Conservation (phyloP, 2,329 filamentous ascomycete species). For the Tolypocladium sp. region DNA sequence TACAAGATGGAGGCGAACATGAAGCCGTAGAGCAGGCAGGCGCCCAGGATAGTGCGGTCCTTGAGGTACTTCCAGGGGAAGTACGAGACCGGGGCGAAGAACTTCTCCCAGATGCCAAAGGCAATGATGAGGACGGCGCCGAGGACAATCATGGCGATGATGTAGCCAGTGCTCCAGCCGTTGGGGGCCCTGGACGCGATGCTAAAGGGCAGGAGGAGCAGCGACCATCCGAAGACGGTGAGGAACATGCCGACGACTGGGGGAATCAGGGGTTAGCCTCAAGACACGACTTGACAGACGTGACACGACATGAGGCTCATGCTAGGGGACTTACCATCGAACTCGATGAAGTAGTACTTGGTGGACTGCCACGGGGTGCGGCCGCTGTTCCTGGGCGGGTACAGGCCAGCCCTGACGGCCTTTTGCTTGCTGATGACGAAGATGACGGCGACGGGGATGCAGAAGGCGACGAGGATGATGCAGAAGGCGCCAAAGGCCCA, state of each 20-base stretch:
- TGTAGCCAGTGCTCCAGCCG: slow-evolving; percentile 31
- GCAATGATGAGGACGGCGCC: slow-evolving; percentile 36
- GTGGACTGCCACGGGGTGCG: slow-evolving; percentile 38
- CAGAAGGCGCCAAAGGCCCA: slow-evolving; percentile 53
- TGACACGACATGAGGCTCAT: no score
- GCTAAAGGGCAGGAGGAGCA: slow-evolving; percentile 44
- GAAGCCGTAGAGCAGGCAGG: slow-evolving; percentile 28
- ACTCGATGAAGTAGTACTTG: slow-evolving; percentile 45
- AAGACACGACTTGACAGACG: background rate
- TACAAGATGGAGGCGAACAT: slow-evolving; percentile 33
- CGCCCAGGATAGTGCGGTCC: slow-evolving; percentile 38
- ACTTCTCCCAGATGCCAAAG: slow-evolving; percentile 50
- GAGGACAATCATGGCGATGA: slow-evolving; percentile 39
- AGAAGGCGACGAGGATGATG: slow-evolving; percentile 48
- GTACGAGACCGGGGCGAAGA: slow-evolving; percentile 45
- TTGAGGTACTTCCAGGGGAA: slow-evolving; percentile 43
- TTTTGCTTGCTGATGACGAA: slow-evolving; percentile 31
- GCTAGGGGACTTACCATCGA: slow-evolving; percentile 36
- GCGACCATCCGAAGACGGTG: slow-evolving; percentile 38
- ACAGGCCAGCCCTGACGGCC: slow-evolving; percentile 37
- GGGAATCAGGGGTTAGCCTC: background rate
- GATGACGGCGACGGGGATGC: slow-evolving; percentile 23
- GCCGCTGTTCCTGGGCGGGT: slow-evolving; percentile 30
- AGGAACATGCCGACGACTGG: slow-evolving; percentile 39
- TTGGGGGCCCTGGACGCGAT: slow-evolving; percentile 22